A percentile compares a stretch with the other conserved stretches of the same genome.
These are phyloP conservation scores for Platanthera zijinensis DNA, from an alignment of 106 monocot species.

Conservation along the genomic window DNA sequence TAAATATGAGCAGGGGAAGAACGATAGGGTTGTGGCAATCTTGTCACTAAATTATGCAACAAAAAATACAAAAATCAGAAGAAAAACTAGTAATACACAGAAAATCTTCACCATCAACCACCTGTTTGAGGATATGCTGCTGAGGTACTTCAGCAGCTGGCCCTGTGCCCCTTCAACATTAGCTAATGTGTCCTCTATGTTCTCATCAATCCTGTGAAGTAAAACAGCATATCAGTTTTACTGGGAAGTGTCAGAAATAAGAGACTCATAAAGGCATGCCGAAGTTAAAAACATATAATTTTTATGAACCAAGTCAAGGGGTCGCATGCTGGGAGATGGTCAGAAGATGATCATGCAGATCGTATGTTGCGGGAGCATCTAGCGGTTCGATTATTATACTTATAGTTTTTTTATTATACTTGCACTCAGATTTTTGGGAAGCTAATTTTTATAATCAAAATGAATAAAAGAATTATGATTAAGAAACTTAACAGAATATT, in stretches of 20 bases:
- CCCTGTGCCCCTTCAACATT: constrained; percentile 97
- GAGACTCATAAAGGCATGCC: neutral
- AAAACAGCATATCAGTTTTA: neutral
- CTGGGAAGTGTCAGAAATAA: neutral
- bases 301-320: too few species aligned
- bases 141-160: constrained; percentile 83
- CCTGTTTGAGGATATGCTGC: constrained; percentile 85
- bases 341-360: too few species aligned
- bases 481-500: neutral
- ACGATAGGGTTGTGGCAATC: neutral
- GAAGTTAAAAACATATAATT: neutral
- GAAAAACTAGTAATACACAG: constrained; percentile 89
- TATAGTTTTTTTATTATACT: too few species aligned
- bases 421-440: too few species aligned
- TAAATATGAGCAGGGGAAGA: neutral
- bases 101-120: constrained; percentile 99
- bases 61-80: constrained; percentile 96
- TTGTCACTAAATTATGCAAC: constrained; percentile 47
- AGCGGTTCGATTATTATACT: too few species aligned
- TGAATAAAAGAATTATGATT: too few species aligned
- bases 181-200: constrained; percentile 86
- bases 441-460: too few species aligned
- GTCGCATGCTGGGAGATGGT: too few species aligned
- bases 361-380: too few species aligned
- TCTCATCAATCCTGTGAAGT: constrained; percentile 82